Conservation (phyloP, 169 alveolate species). For the Plasmodium vinckei region DNA sequence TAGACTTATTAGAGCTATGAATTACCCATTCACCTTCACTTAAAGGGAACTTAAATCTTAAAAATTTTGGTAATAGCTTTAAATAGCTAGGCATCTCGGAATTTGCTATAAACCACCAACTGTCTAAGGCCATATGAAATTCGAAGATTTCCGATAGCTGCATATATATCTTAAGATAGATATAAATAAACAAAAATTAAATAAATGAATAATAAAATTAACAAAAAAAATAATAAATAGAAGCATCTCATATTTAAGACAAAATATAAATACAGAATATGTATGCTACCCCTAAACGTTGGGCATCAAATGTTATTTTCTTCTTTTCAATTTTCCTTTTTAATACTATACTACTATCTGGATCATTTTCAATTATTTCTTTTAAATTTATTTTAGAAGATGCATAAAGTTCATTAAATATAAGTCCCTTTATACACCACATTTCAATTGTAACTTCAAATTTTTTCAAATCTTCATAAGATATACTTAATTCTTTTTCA, state of each 20-base stretch:
- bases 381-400: constrained; percentile 82
- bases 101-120: constrained; percentile 86
- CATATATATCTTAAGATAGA: constrained; percentile 76
- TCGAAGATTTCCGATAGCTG: constrained; percentile 84
- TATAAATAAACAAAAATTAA: background rate
- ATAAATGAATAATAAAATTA: constrained; percentile 26
- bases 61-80: constrained; percentile 77
- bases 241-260: background rate
- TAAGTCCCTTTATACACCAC: constrained; percentile 86
- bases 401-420: constrained; percentile 86
- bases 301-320: constrained; percentile 65
- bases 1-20: constrained; percentile 58
- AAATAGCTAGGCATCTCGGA: constrained; percentile 79
- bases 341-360: constrained; percentile 83
- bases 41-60: constrained; percentile 79
- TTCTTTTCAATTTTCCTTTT: constrained; percentile 78
- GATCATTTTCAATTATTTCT: constrained; percentile 85
- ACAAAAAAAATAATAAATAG: background rate
- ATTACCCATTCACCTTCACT: constrained; percentile 77
- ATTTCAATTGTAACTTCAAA: constrained; percentile 84
- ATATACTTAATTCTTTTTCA: constrained; percentile 79
- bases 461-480: constrained; percentile 87
- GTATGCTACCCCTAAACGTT: constrained; percentile 52
- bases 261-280: constrained; percentile 1
- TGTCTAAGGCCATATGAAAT: constrained; percentile 83